Percentiles rank a stretch among this genome's conserved stretches.
These are phyloP conservation scores for Wickerhamiella azyma DNA, from an alignment of 805 yeast genomes.

Conservation along the genomic window DNA sequence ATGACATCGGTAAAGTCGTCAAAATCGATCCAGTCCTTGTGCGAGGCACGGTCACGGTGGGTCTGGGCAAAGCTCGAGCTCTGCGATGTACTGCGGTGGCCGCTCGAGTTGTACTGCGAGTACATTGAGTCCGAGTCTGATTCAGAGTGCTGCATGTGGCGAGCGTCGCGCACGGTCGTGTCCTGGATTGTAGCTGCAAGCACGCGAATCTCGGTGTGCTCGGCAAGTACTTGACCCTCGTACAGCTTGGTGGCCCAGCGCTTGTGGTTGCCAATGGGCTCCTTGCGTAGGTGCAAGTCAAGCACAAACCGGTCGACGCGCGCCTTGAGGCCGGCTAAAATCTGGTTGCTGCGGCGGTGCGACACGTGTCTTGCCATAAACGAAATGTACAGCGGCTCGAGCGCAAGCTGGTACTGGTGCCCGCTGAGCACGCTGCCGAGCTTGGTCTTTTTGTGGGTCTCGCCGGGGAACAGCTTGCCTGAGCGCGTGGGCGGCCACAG, in stretches of 20 bases:
- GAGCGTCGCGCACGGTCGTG: conserved; percentile 24
- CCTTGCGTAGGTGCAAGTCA: conserved; percentile 52
- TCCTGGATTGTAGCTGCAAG: conserved; percentile 53
- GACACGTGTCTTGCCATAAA: conserved; percentile 46
- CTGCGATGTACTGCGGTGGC: conserved; percentile 14
- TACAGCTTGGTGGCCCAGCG: conserved; percentile 42
- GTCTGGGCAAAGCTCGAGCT: conserved; percentile 10
- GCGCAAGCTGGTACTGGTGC: conserved; percentile 61
- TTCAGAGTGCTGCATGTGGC: conserved; percentile 22
- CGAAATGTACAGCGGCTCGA: conserved; percentile 60
- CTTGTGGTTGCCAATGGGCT: conserved; percentile 25
- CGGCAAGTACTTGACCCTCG: conserved; percentile 55
- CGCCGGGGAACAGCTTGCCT: conserved; percentile 47
- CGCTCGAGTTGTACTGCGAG: conserved; percentile 5
- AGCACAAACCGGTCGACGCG: conserved; percentile 40
- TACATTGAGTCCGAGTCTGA: conserved; percentile 7
- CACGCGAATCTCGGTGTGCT: conserved; percentile 54
- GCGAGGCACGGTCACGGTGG: not conserved
- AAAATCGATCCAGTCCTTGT: conserved; percentile 50
- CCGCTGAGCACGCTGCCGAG: conserved; percentile 47
- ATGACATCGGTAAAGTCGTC: conserved; percentile 69
- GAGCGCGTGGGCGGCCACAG: conserved; percentile 65
- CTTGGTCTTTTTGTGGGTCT: conserved; percentile 34
- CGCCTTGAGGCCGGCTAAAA: conserved; percentile 55
- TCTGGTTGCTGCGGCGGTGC: conserved; percentile 28